Conservation (phyloP, 2,329 filamentous ascomycete genomes). For the Penicillium hordei region DNA sequence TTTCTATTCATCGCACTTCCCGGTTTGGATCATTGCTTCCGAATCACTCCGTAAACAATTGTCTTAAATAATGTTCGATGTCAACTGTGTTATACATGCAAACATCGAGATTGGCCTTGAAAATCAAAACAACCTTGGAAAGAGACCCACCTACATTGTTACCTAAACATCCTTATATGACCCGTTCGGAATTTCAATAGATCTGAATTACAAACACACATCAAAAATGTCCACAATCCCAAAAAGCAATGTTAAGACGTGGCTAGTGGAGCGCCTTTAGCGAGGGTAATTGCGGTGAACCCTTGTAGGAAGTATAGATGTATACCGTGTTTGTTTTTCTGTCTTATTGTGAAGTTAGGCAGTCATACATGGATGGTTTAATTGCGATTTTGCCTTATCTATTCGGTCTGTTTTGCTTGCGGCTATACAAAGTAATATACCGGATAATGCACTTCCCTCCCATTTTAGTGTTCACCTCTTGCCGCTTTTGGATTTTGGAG, state of each 20-base stretch:
- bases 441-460: not conserved
- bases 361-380: constrained; percentile 4
- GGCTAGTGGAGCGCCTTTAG: constrained; percentile 4
- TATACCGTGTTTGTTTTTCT: not conserved
- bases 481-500: not conserved
- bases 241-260: constrained; percentile 3
- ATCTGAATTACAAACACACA: not conserved
- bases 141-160: not conserved
- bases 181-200: not conserved
- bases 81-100: not conserved
- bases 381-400: not conserved
- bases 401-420: not conserved
- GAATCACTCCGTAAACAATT: not conserved
- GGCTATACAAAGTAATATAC: not conserved
- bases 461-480: not conserved
- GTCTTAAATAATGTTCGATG: not conserved
- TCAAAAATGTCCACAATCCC: not conserved
- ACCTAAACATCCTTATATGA: not conserved
- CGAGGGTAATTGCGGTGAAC: constrained; percentile 12
- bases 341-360: constrained; percentile 3
- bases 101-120: not conserved
- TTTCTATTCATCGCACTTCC: not conserved
- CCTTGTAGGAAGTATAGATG: not conserved
- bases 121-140: not conserved
- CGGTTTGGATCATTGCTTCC: not conserved